Evolutionary conservation across 352 stramenopile genomes (phyloP).

Genomic region (Globisporangium mamillatum): DNA sequence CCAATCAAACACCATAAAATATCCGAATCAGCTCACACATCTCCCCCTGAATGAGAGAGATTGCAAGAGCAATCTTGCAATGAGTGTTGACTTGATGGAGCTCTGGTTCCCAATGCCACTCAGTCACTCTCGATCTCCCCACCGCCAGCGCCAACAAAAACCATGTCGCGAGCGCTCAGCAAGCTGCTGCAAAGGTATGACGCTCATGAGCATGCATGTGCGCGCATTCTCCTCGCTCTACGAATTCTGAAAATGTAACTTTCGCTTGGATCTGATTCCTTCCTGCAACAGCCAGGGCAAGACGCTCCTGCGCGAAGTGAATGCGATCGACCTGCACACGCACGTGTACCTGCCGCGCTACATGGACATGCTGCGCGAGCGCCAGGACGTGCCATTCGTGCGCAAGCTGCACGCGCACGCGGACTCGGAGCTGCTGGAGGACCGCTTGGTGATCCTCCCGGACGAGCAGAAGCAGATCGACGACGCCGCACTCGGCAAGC

Average conservation of each 20-base stretch:
- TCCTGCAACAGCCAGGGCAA: conserved; percentile 29
- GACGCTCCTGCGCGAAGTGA: conserved; percentile 29
- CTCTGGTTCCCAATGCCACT: background rate
- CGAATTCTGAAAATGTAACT: background rate
- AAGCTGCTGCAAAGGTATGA: conserved; percentile 25
- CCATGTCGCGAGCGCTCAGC: conserved; percentile 25
- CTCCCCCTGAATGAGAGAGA: conserved; percentile 3
- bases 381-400: conserved; percentile 47
- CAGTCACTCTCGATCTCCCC: background rate
- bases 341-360: conserved; percentile 66
- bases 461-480: conserved; percentile 44
- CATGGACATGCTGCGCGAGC: conserved; percentile 51
- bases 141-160: background rate
- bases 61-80: background rate
- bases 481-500: conserved; percentile 15
- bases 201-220: background rate
- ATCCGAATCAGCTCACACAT: background rate
- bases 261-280: background rate
- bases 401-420: conserved; percentile 19
- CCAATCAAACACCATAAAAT: background rate
- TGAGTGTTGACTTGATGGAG: background rate
- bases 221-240: background rate
- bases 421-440: conserved; percentile 24
- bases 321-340: conserved; percentile 57
- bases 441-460: conserved; percentile 57